A percentile compares a stretch with the other conserved stretches of the same genome.
Conservation (phyloP, 495 filamentous ascomycete species). For the Rhypophila decipiens region DNA sequence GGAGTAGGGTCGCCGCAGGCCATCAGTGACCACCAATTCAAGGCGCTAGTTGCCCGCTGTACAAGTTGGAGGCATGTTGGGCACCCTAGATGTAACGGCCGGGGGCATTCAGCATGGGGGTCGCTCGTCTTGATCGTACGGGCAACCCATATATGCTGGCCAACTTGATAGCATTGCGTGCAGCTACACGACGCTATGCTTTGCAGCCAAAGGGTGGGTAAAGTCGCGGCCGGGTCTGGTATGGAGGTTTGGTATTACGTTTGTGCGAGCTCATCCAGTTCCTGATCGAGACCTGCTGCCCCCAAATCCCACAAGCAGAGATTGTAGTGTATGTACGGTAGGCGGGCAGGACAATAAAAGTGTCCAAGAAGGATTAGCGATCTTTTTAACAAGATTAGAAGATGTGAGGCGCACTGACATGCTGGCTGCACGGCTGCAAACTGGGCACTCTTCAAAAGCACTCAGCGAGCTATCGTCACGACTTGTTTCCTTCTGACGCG, state of each 20-base stretch:
- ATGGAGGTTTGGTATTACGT: slow-evolving; percentile 5
- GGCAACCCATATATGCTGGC: not conserved
- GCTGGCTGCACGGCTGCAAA: slow-evolving; percentile 5
- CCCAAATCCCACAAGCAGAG: not conserved
- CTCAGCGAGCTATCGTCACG: no score
- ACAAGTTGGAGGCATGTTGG: slow-evolving; percentile 6
- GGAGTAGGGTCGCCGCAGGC: slow-evolving; percentile 3
- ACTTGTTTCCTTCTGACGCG: no score
- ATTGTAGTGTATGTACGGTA: not conserved
- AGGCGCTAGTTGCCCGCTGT: no score
- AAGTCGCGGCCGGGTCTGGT: not conserved
- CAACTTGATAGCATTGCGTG: slow-evolving; percentile 11
- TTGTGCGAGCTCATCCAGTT: not conserved
- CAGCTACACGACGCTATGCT: slow-evolving; percentile 2
- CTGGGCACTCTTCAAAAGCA: not conserved
- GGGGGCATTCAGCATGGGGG: not conserved
- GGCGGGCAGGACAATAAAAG: slow-evolving; percentile 1
- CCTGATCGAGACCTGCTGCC: not conserved
- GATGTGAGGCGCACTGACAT: not conserved
- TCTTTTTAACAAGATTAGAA: slow-evolving; percentile 1
- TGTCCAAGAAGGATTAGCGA: slow-evolving; percentile 10
- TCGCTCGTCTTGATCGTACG: slow-evolving; percentile 5
- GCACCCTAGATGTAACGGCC: slow-evolving; percentile 4
- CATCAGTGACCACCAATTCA: not conserved
- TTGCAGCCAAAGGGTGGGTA: slow-evolving; percentile 2